These are phyloP conservation scores for Fusarium setosum DNA, from an alignment of 2,329 filamentous ascomycete species.

Conservation along the genomic window DNA sequence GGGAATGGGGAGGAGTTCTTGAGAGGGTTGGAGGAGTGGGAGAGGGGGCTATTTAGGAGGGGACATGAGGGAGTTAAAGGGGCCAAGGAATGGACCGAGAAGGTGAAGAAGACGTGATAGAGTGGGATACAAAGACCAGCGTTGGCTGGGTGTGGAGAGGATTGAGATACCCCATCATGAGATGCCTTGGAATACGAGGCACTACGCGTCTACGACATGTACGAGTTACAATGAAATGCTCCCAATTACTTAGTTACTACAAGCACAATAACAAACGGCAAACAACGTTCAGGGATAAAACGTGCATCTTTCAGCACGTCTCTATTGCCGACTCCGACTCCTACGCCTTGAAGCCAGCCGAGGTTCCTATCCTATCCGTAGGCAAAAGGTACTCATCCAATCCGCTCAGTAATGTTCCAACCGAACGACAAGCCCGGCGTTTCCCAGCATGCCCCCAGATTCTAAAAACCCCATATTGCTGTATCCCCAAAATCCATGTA, in stretches of 20 bases:
- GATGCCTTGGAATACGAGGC: slow-evolving; percentile 16
- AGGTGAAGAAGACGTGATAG: slow-evolving; percentile 53
- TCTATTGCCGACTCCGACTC: slow-evolving; percentile 42
- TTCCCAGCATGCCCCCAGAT: slow-evolving; percentile 35
- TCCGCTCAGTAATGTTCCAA: slow-evolving; percentile 43
- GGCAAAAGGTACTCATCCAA: slow-evolving; percentile 42
- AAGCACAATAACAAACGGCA: background rate
- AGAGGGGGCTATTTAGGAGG: slow-evolving; percentile 79
- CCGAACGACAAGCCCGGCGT: slow-evolving; percentile 35
- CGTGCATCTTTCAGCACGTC: slow-evolving; percentile 43
- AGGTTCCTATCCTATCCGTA: slow-evolving; percentile 36
- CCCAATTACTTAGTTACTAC: background rate
- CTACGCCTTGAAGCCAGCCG: slow-evolving; percentile 42
- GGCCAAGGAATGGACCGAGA: slow-evolving; percentile 77
- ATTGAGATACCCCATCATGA: slow-evolving; percentile 38
- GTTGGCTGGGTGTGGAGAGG: background rate
- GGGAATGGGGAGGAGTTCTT: slow-evolving; percentile 82
- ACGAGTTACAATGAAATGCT: too few species aligned
- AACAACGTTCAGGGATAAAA: slow-evolving; percentile 29
- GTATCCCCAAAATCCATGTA: slow-evolving; percentile 15
- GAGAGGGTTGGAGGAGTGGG: slow-evolving; percentile 88
- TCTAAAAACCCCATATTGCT: slow-evolving; percentile 24
- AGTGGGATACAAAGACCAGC: background rate
- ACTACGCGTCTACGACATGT: slow-evolving; percentile 29
- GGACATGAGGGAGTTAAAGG: slow-evolving; percentile 80